Conservation (phyloP, 2,329 filamentous ascomycete genomes). For the Grosmannia serpens region DNA sequence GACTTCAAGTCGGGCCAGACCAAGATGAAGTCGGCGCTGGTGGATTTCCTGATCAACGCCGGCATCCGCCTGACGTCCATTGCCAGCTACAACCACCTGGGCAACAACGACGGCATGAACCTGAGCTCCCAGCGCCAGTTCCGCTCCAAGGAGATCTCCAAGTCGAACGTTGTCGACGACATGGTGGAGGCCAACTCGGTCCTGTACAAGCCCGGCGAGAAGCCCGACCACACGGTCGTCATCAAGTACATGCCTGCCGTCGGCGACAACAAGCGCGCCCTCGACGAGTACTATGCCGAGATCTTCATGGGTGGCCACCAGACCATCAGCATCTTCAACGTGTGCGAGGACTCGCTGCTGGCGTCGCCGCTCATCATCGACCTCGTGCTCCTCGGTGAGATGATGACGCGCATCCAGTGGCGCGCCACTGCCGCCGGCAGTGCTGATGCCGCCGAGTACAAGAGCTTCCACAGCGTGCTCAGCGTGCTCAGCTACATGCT, state of each 20-base stretch:
- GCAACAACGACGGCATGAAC: conserved; percentile 99
- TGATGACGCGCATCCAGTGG: conserved; percentile 98
- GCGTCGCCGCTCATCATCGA: conserved; percentile 97
- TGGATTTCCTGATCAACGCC: conserved; percentile 96
- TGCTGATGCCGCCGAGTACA: conserved; percentile 52
- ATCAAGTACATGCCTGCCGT: conserved; percentile 99
- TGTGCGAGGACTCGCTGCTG: conserved; percentile 95
- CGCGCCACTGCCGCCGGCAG: conserved; percentile 46
- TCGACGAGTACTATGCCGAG: conserved; percentile 98
- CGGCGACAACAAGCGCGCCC: conserved; percentile 95
- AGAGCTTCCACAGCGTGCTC: conserved; percentile 92
- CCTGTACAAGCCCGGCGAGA: conserved; percentile 83
- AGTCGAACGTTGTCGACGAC: conserved; percentile 98
- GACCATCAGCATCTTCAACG: conserved; percentile 96
- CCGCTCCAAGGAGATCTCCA: conserved; percentile 98
- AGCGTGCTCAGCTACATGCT: conserved; percentile 99
- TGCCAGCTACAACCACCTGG: conserved; percentile 97
- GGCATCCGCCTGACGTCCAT: conserved; percentile 98
- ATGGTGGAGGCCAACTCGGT: conserved; percentile 96
- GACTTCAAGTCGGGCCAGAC: conserved; percentile 99
- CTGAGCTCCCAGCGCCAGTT: conserved; percentile 95
- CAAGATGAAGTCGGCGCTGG: conserved; percentile 99
- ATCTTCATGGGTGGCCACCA: conserved; percentile 99
- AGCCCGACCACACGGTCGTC: conserved; percentile 95
- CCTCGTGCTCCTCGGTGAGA: conserved; percentile 81